A percentile compares a stretch with the other conserved stretches of the same genome.
Conservation (phyloP, 805 yeast genomes). For the Wickerhamomyces silvicola region DNA sequence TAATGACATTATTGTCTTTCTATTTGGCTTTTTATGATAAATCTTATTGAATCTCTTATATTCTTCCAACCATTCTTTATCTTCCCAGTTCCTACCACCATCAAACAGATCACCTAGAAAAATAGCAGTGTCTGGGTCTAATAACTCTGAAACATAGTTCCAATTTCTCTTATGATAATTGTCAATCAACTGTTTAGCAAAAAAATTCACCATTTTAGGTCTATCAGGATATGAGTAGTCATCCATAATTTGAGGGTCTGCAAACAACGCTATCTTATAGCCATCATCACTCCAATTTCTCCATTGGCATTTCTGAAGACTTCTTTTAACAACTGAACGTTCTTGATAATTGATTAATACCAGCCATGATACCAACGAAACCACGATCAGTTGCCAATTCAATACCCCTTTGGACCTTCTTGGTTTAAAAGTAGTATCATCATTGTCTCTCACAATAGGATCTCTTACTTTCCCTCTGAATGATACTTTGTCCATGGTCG, state of each 20-base stretch:
- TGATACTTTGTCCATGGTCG: slow-evolving; percentile 3
- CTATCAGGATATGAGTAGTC: slow-evolving; percentile 78
- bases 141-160: slow-evolving; percentile 43
- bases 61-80: slow-evolving; percentile 65
- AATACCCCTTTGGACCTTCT: too few relatives aligned
- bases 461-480: slow-evolving; percentile 1
- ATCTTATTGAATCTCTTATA: slow-evolving; percentile 58
- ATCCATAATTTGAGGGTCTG: slow-evolving; percentile 95
- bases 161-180: slow-evolving; percentile 76
- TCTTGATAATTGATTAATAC: slow-evolving; percentile 46
- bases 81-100: slow-evolving; percentile 88
- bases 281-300: slow-evolving; percentile 46
- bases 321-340: slow-evolving; percentile 38
- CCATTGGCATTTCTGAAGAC: slow-evolving; percentile 55
- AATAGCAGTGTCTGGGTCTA: slow-evolving; percentile 70
- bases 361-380: slow-evolving; percentile 33
- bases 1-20: slow-evolving; percentile 36
- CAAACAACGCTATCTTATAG: slow-evolving; percentile 57
- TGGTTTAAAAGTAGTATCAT: background rate
- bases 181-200: slow-evolving; percentile 65
- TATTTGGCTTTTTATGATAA: slow-evolving; percentile 50
- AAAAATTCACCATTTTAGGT: slow-evolving; percentile 39
- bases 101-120: slow-evolving; percentile 92
- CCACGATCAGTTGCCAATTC: slow-evolving; percentile 6
- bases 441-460: background rate